These are phyloP conservation scores for Juglanconis sp. DNA, from an alignment of 2,329 filamentous ascomycete species.

Conservation along the genomic window DNA sequence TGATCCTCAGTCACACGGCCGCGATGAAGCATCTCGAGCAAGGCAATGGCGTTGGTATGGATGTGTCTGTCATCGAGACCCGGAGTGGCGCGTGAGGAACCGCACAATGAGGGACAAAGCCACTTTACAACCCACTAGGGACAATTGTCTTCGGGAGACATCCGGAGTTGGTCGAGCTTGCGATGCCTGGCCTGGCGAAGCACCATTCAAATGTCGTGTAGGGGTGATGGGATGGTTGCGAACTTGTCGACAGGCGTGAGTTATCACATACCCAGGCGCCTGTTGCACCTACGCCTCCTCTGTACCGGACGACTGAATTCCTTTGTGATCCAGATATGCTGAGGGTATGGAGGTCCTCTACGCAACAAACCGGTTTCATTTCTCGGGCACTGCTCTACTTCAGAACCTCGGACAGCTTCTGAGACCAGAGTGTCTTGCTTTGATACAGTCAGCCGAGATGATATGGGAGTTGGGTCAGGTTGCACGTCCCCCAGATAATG, in stretches of 20 bases:
- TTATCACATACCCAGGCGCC: too few relatives aligned
- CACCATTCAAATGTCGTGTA: neutral
- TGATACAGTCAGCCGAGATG: conserved; percentile 5
- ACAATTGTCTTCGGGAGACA: neutral
- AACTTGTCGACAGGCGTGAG: conserved; percentile 8
- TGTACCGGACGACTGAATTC: neutral
- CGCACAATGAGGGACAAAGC: neutral
- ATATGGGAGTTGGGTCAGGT: neutral
- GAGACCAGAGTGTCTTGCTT: neutral
- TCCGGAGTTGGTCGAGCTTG: neutral
- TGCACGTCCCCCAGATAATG: neutral
- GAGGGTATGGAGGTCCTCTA: conserved; percentile 6
- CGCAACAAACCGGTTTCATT: neutral
- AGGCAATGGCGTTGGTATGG: conserved; percentile 8
- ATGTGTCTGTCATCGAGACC: conserved; percentile 7
- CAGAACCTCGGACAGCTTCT: neutral
- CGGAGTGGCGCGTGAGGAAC: neutral
- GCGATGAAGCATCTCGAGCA: neutral
- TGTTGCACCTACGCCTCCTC: too few relatives aligned
- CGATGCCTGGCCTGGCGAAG: neutral
- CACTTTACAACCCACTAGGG: neutral
- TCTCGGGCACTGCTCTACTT: neutral
- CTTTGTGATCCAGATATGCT: neutral
- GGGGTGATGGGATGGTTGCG: conserved; percentile 7
- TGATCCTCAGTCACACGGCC: neutral